phyloP scores from a whole-genome alignment of 345 rosid genomes.

The Eucalyptus caleyi region DNA sequence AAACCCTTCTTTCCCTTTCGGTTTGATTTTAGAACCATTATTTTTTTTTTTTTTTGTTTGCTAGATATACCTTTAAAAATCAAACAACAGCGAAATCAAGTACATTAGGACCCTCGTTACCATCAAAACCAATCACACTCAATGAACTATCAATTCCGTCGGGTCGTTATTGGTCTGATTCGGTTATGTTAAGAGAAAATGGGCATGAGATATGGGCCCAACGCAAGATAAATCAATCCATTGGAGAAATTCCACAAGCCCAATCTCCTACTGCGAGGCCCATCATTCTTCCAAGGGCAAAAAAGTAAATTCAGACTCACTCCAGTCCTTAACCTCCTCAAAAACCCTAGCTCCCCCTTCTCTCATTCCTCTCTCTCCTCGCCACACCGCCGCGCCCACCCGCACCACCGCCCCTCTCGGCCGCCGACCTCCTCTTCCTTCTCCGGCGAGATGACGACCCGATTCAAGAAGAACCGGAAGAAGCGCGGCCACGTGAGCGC shows the following conservation, averaged over 20 bases:
- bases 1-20: too few species aligned
- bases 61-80: too few species aligned
- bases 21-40: too few species aligned
- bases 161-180: too few species aligned
- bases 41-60: too few species aligned
- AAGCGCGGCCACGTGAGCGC: slow-evolving; percentile 77
- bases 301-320: not conserved
- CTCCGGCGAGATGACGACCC: slow-evolving; percentile 6
- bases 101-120: too few species aligned
- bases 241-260: not conserved
- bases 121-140: too few species aligned
- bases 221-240: not conserved
- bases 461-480: slow-evolving; percentile 47
- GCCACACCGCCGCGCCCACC: not conserved
- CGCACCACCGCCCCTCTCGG: not conserved
- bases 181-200: not conserved
- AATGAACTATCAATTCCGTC: too few species aligned
- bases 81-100: too few species aligned
- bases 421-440: not conserved
- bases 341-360: not conserved
- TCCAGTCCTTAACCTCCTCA: not conserved
- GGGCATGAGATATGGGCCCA: not conserved
- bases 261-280: not conserved
- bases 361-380: not conserved
- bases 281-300: not conserved